A percentile compares a stretch with the other conserved stretches of the same genome.
These are phyloP conservation scores for Tilletiaria anomala DNA, from an alignment of 1,284 basidiomycete genomes.

Conservation along the genomic window DNA sequence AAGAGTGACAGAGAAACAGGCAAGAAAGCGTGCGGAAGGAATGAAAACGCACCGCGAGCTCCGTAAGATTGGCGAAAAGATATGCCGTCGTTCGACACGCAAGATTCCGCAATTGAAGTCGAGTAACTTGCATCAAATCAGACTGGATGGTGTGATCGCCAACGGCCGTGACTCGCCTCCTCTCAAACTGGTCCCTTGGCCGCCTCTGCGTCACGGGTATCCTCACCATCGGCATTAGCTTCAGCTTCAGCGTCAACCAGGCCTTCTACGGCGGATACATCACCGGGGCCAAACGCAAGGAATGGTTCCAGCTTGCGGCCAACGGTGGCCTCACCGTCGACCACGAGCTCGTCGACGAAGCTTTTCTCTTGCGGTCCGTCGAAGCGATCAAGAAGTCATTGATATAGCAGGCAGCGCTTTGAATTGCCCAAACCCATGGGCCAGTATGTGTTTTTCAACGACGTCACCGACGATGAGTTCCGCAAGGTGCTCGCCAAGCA, in stretches of 20 bases:
- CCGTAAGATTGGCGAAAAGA: conserved; percentile 38
- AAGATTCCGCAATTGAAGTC: conserved; percentile 44
- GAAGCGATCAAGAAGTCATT: conserved; percentile 44
- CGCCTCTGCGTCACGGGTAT: conserved; percentile 42
- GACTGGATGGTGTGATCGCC: conserved; percentile 44
- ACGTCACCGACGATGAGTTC: conserved; percentile 41
- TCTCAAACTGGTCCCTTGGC: conserved; percentile 40
- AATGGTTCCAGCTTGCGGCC: conserved; percentile 41
- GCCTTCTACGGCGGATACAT: conserved; percentile 41
- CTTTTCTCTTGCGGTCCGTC: conserved; percentile 39
- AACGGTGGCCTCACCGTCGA: conserved; percentile 43
- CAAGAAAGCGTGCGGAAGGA: conserved; percentile 42
- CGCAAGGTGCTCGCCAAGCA: conserved; percentile 39
- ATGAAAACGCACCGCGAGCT: conserved; percentile 30
- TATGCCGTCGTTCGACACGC: conserved; percentile 43
- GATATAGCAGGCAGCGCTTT: conserved; percentile 44
- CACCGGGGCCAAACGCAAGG: conserved; percentile 41
- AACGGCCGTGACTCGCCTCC: conserved; percentile 44
- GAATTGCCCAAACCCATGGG: conserved; percentile 42
- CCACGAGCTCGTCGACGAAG: conserved; percentile 41
- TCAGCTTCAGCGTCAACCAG: conserved; percentile 42
- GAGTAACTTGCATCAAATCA: conserved; percentile 44
- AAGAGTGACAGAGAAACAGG: conserved; percentile 43
- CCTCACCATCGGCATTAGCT: conserved; percentile 44
- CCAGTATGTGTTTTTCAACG: conserved; percentile 43